Base-by-base conservation (phyloP, 768 basidiomycete species). In the Leccinum longicurvipes region DNA sequence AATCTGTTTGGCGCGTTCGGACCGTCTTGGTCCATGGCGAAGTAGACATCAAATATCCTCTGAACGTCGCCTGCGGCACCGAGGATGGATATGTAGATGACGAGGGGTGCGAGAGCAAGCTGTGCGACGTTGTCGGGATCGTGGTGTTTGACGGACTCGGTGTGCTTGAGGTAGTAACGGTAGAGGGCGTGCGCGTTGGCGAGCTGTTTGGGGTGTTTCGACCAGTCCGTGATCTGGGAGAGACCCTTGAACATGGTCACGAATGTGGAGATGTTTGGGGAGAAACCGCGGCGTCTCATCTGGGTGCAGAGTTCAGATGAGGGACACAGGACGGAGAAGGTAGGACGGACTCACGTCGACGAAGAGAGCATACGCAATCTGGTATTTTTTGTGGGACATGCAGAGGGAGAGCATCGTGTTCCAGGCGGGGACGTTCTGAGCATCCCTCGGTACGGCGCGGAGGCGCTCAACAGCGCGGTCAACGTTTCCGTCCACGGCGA, bases 271-370 rank as follows among this genome's bases (percentile, higher is more conserved):
- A 77, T 69, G 44, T 79, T 85, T 24, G 92, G 89, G 46, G 77
- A 77, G 65, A 91, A 86, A 1, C 89, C 88, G 44, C 92, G 82
- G 31, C 90, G 81, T 71, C 91, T 93, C 90, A 93, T 91, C 91
- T 93, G 57, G 11, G 14, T 50, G 57, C 28, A 23, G 39, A 39
- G n/a, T 39, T 19, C 0, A 39, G n/a, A 27, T 57, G 34, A 60
- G 25, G 28, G 32, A 39, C n/a, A 32, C 14, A 47, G 51, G 50
- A 51, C 28, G 4, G 10, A n/a, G 32, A 67, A 75, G 51, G 29
- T 15, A 21, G 8, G 32, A 34, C 11, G 58, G 24, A 39, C 79
- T 65, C 56, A 92, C 91, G 57, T 93, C 89, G 44, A 74, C 72
- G 67, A 81, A 93, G 29, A 93, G 72, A n/a, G 77, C 67, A 59